Evolutionary conservation across 169 alveolate genomes (phyloP).

Genomic region (Cytauxzoon felis): DNA sequence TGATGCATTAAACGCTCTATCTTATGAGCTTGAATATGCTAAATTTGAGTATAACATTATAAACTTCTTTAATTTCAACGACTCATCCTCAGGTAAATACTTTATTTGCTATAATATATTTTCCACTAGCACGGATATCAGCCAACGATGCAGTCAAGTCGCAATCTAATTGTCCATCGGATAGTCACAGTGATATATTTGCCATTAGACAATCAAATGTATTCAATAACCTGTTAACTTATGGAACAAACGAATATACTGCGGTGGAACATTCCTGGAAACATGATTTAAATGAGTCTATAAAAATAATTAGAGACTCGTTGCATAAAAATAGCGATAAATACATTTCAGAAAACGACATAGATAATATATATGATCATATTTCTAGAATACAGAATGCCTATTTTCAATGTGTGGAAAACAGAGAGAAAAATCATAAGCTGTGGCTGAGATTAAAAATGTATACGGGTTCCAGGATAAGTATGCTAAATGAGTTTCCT

Average conservation of each 20-base stretch:
- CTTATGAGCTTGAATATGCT: conserved; percentile 26
- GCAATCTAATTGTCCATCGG: no score
- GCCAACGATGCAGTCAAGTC: no score
- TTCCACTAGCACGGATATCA: not conserved
- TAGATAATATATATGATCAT: conserved; percentile 25
- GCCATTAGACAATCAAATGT: no score
- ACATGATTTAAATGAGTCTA: conserved; percentile 2
- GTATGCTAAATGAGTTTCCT: not conserved
- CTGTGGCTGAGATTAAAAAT: conserved; percentile 54
- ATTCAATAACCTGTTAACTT: not conserved
- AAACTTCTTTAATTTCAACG: not conserved
- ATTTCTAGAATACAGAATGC: conserved; percentile 29
- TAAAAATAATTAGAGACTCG: not conserved
- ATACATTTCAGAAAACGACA: conserved; percentile 6
- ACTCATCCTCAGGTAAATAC: not conserved
- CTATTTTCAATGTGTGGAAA: conserved; percentile 41
- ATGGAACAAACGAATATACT: conserved; percentile 11
- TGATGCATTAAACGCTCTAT: conserved; percentile 14
- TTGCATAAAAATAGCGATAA: not conserved
- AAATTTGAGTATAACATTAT: conserved; percentile 27
- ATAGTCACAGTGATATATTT: not conserved
- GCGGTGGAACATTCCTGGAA: conserved; percentile 14
- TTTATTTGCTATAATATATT: not conserved
- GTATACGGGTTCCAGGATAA: conserved; percentile 19
- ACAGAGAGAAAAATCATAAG: conserved; percentile 45